phyloP scores from a whole-genome alignment of 2,329 filamentous ascomycete species.

The Fusarium lyarnte region DNA sequence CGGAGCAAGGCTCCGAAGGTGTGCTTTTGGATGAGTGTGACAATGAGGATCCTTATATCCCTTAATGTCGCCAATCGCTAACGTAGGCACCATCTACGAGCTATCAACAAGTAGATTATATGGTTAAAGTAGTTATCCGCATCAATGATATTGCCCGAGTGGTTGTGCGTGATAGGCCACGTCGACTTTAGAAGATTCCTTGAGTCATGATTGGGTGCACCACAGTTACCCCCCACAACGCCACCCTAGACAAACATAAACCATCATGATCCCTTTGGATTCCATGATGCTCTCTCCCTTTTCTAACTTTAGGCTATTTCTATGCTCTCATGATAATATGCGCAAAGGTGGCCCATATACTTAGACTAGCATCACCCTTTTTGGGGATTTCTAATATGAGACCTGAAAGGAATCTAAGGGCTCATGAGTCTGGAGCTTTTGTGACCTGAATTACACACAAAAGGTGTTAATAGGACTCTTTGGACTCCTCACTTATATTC shows the following conservation, averaged over 20 bases:
- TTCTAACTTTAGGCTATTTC: neutral
- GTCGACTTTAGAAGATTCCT: slow-evolving; percentile 6
- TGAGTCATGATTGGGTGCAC: neutral
- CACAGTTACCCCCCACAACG: neutral
- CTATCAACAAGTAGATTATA: neutral
- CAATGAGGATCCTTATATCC: slow-evolving; percentile 26
- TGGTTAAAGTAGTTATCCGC: neutral
- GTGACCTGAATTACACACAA: neutral
- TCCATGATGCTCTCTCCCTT: neutral
- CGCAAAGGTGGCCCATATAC: neutral
- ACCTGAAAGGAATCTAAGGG: too few species aligned
- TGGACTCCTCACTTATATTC: neutral
- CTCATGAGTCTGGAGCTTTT: too few species aligned
- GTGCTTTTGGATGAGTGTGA: slow-evolving; percentile 21
- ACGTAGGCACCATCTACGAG: neutral
- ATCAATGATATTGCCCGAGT: neutral
- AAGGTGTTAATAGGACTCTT: neutral
- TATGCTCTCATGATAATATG: neutral
- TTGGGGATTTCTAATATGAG: neutral
- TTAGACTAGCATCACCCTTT: too few species aligned
- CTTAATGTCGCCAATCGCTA: slow-evolving; percentile 29
- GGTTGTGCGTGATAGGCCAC: slow-evolving; percentile 6
- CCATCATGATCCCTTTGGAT: neutral
- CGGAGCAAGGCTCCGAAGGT: slow-evolving; percentile 34
- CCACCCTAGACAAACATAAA: neutral